Evolutionary conservation across 331 rosid species (phyloP), one percentile per base, ranked within the genome.

Genomic region (Quercus lobata): DNA sequence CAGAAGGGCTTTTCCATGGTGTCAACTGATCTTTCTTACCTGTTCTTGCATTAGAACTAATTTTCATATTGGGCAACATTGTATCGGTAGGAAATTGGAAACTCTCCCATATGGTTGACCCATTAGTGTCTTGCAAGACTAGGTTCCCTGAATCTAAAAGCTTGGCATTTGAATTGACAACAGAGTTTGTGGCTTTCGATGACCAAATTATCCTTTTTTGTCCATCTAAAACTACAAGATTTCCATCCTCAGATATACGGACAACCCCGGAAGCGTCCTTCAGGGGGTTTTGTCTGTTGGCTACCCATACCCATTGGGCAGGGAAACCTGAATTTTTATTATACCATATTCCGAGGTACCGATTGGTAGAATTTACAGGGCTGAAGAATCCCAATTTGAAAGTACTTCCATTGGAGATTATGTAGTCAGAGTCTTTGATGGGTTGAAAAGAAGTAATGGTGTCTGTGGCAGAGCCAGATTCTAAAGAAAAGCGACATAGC

Each of bases 201-300:
- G 53, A 70, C 74, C 74, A 70, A 70, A 70, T 9, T 18, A 37
- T 41, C 11, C 1, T 8, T 8, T 70, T 70, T 34, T 14, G 6
- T 77, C 65, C 53, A 32, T 77, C 62, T 29, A 66, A n/a, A 15
- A 77, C 60, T 7, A 77, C 74, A 66, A 66, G 73, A 77, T 66
- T 53, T 12, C 80, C 80, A 1, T n/a, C 54, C 6, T 53, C 21
- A 4, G 73, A 77, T 62, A 77, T 63, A 0, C 68, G 52, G 19
- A 66, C 6, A 21, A 19, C 15, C 12, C 80, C 80, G 2, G 73
- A 77, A 77, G 80, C 1, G 53, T 77, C 54, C 4, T 66, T 53
- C 4, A 77, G 66, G 12, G 72, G 72, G 1, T 15, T 34, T 17
- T 68, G 19, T 11, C 72, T 68, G 10, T 68, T 68, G 32, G 11